phyloP scores from a whole-genome alignment of 2,329 filamentous ascomycete genomes.

The Fusarium musae region DNA sequence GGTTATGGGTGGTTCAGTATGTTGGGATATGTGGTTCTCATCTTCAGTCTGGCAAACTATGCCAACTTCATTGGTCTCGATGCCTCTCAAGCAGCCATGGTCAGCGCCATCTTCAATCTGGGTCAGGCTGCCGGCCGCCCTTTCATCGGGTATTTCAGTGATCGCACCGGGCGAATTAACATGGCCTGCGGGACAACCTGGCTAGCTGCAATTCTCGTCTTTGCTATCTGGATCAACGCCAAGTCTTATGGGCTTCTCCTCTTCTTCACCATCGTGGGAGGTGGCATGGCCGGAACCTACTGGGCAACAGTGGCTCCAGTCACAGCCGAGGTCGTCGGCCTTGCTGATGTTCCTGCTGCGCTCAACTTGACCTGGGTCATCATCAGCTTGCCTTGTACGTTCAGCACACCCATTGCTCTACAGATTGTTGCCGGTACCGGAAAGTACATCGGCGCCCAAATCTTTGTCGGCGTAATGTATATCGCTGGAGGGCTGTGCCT shows the following conservation, averaged over 20 bases:
- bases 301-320: conserved; percentile 78
- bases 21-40: conserved; percentile 79
- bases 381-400: conserved; percentile 76
- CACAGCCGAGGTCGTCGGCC: conserved; percentile 77
- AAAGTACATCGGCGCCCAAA: conserved; percentile 63
- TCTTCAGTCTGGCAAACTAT: conserved; percentile 81
- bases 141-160: conserved; percentile 77
- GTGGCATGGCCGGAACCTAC: conserved; percentile 75
- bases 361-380: conserved; percentile 78
- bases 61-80: conserved; percentile 74
- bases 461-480: conserved; percentile 72
- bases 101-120: conserved; percentile 79
- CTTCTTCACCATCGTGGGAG: conserved; percentile 77
- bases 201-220: conserved; percentile 69
- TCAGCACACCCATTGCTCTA: conserved; percentile 72
- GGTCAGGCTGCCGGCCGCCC: conserved; percentile 75
- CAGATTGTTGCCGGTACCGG: conserved; percentile 58
- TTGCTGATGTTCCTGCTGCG: conserved; percentile 73
- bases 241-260: conserved; percentile 72
- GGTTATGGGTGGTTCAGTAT: conserved; percentile 77
- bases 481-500: conserved; percentile 57
- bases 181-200: conserved; percentile 75
- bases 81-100: conserved; percentile 73
- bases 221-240: conserved; percentile 79
- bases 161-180: conserved; percentile 77